Percentiles rank a stretch among this genome's conserved stretches.
phyloP scores from a whole-genome alignment of 23 red algal genomes.

The Chondrus crispus region DNA sequence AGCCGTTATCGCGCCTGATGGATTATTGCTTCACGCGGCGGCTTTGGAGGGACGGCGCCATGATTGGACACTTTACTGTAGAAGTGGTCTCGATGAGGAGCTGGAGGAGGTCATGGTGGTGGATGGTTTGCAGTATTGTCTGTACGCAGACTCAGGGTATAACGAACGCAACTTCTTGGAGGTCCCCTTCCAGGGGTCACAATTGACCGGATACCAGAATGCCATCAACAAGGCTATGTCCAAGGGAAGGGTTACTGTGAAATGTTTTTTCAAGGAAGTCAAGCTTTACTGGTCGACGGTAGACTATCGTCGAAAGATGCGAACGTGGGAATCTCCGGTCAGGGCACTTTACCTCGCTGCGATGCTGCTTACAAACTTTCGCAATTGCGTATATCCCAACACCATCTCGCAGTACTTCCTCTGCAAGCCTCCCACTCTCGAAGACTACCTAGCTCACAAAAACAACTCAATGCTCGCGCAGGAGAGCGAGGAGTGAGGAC shows the following conservation, averaged over 20 bases:
- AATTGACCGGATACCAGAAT: not conserved
- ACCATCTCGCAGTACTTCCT: not conserved
- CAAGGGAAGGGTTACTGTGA: not conserved
- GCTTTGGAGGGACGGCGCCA: slow-evolving; percentile 1
- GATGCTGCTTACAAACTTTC: not conserved
- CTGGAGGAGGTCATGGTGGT: not conserved
- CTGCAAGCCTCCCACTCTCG: not conserved
- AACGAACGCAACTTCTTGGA: not conserved
- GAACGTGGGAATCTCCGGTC: not conserved
- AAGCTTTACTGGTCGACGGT: not conserved
- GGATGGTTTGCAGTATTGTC: not conserved
- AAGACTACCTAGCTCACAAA: not conserved
- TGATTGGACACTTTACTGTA: slow-evolving; percentile 15
- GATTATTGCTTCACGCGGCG: not conserved
- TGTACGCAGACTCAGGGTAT: slow-evolving; percentile 23
- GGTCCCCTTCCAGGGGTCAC: not conserved
- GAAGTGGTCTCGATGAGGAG: not conserved
- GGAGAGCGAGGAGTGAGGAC: too few relatives aligned
- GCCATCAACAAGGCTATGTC: not conserved
- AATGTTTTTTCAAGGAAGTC: slow-evolving; percentile 33
- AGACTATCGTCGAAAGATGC: not conserved
- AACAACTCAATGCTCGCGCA: not conserved
- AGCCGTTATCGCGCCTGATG: slow-evolving; percentile 10
- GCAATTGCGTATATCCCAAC: not conserved
- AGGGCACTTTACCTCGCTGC: not conserved